Evolutionary conservation across 345 rosid species (phyloP).

Genomic region (Moricandia moricandioides): DNA sequence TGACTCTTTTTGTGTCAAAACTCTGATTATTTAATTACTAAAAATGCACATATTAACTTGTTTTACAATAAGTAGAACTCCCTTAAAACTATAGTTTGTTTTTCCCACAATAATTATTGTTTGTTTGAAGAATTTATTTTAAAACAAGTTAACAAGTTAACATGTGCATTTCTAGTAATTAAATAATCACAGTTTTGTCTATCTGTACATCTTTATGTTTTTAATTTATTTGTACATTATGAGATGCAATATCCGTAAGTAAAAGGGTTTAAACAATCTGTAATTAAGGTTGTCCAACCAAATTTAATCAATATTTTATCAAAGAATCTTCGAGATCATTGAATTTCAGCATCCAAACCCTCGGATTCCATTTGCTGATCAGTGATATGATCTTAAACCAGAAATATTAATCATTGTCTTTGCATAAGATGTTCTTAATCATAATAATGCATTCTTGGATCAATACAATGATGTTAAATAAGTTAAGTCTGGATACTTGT

Average conservation of each 20-base stretch:
- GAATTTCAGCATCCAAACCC: background rate
- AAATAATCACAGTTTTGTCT: background rate
- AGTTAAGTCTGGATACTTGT: slow-evolving; percentile 24
- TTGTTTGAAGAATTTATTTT: background rate
- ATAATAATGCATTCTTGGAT: slow-evolving; percentile 37
- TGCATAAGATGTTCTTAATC: slow-evolving; percentile 14
- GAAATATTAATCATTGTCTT: slow-evolving; percentile 6
- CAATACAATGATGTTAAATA: slow-evolving; percentile 24
- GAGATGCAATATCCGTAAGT: background rate
- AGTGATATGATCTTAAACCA: background rate
- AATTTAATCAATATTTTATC: background rate
- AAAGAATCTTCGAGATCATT: background rate
- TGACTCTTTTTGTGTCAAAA: too few species aligned
- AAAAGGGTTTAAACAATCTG: background rate
- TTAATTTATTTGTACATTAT: background rate
- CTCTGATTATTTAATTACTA: background rate
- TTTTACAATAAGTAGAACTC: background rate
- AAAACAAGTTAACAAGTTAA: background rate
- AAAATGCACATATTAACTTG: background rate
- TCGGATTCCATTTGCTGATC: background rate
- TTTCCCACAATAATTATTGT: background rate
- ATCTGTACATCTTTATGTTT: background rate
- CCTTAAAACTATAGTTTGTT: background rate
- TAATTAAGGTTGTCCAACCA: background rate
- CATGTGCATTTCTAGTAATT: background rate